Percentiles rank a stretch among this genome's conserved stretches.
Conservation (phyloP, 169 alveolate genomes). For the Besnoitia besnoiti region DNA sequence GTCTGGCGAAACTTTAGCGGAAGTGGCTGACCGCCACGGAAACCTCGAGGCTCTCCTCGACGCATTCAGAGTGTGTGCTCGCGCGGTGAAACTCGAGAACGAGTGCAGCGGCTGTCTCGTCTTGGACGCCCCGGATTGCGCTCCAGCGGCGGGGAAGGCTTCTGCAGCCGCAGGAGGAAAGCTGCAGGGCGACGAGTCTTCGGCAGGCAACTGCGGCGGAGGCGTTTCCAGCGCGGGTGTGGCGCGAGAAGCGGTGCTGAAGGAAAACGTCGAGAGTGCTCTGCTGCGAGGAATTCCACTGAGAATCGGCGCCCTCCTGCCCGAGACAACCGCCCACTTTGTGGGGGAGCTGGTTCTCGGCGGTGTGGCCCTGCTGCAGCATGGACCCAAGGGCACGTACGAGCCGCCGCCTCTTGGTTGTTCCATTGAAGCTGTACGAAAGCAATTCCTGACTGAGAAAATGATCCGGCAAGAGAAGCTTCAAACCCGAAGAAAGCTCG, state of each 20-base stretch:
- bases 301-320: neutral
- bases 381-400: constrained; percentile 46
- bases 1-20: neutral
- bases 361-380: constrained; percentile 64
- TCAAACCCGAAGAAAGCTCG: constrained; percentile 46
- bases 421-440: constrained; percentile 4
- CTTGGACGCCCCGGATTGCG: neutral
- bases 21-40: constrained; percentile 37
- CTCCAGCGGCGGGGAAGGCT: neutral
- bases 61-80: neutral
- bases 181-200: neutral
- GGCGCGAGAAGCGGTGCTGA: neutral
- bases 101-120: constrained; percentile 12
- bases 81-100: constrained; percentile 11
- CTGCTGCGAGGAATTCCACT: neutral
- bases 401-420: constrained; percentile 39
- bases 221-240: neutral
- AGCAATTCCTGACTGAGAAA: neutral
- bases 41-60: constrained; percentile 3
- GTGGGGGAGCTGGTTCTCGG: constrained; percentile 62
- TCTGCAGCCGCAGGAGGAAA: neutral
- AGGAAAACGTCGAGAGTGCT: neutral
- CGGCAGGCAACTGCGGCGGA: neutral
- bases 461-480: constrained; percentile 53
- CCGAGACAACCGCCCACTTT: constrained; percentile 13